Conservation (phyloP, 2,329 filamentous ascomycete species). For the Thelonectria discophora region DNA sequence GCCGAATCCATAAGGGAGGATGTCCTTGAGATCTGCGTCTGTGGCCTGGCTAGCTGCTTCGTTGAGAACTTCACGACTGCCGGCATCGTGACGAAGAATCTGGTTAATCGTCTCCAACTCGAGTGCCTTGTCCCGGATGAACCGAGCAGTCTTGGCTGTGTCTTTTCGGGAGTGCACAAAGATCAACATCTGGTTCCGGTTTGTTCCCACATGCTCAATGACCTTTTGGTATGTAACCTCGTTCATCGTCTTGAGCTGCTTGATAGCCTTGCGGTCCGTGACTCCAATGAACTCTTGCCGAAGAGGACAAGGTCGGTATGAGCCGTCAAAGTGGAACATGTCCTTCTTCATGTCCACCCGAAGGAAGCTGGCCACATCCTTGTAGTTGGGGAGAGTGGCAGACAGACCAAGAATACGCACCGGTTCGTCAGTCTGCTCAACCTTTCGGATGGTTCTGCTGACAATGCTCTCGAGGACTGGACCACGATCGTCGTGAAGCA, state of each 20-base stretch:
- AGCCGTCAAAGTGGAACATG: conserved; percentile 95
- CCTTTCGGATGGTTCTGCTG: conserved; percentile 89
- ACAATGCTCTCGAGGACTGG: conserved; percentile 98
- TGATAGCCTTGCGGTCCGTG: conserved; percentile 97
- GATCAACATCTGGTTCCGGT: conserved; percentile 97
- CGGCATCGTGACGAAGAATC: conserved; percentile 91
- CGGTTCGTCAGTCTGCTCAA: conserved; percentile 92
- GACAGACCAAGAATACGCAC: conserved; percentile 92
- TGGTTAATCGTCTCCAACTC: conserved; percentile 97
- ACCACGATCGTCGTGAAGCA: conserved; percentile 96
- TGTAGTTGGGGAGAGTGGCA: conserved; percentile 95
- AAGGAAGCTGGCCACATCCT: conserved; percentile 94
- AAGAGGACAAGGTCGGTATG: conserved; percentile 90
- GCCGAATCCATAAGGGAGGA: conserved; percentile 95
- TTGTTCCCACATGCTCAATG: conserved; percentile 91
- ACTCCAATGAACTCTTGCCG: conserved; percentile 98
- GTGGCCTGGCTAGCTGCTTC: conserved; percentile 85
- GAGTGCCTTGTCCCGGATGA: conserved; percentile 95
- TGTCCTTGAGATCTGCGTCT: conserved; percentile 89
- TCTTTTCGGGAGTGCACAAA: conserved; percentile 99
- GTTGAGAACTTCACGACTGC: conserved; percentile 85
- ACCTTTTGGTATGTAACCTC: conserved; percentile 98
- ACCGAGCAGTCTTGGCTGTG: conserved; percentile 95
- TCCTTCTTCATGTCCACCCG: conserved; percentile 86
- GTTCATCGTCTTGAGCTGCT: conserved; percentile 99